Percentiles rank a stretch among this genome's conserved stretches.
Conservation (phyloP, 2,329 filamentous ascomycete species). For the Phoma sp. region DNA sequence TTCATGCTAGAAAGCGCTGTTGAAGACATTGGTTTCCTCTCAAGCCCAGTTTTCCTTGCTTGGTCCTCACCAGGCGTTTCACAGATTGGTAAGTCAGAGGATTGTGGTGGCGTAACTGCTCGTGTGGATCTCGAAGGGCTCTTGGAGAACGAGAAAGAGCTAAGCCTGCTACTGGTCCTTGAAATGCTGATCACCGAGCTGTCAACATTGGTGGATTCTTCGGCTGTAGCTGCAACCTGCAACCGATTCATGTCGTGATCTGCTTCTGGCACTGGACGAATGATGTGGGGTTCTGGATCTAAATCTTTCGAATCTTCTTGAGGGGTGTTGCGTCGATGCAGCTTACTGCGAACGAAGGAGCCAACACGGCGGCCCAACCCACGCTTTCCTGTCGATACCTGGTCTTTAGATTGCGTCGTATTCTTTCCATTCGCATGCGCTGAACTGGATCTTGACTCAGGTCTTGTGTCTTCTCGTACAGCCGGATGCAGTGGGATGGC, state of each 20-base stretch:
- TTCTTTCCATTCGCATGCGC: slow-evolving; percentile 11
- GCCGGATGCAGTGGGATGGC: not conserved
- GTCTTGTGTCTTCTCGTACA: not conserved
- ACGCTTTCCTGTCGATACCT: slow-evolving; percentile 32
- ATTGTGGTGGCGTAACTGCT: slow-evolving; percentile 45
- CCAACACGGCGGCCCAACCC: slow-evolving; percentile 41
- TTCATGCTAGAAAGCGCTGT: slow-evolving; percentile 40
- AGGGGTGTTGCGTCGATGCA: slow-evolving; percentile 33
- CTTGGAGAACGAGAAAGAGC: slow-evolving; percentile 48
- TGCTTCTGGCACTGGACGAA: not conserved
- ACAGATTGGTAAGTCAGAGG: slow-evolving; percentile 45
- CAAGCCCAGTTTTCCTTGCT: slow-evolving; percentile 19
- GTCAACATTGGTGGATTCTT: not conserved
- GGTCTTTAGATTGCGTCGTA: slow-evolving; percentile 4
- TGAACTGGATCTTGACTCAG: not conserved
- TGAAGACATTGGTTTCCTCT: slow-evolving; percentile 36
- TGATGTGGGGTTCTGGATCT: not conserved
- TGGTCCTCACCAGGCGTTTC: slow-evolving; percentile 32
- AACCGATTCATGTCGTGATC: not conserved
- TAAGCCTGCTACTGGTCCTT: slow-evolving; percentile 38
- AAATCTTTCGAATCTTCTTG: slow-evolving; percentile 24
- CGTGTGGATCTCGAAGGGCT: slow-evolving; percentile 48
- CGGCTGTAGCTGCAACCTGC: not conserved
- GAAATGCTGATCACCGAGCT: slow-evolving; percentile 31
- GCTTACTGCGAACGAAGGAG: slow-evolving; percentile 42